phyloP scores from a whole-genome alignment of 768 basidiomycete species.

The Hygrophorus pudorinus region DNA sequence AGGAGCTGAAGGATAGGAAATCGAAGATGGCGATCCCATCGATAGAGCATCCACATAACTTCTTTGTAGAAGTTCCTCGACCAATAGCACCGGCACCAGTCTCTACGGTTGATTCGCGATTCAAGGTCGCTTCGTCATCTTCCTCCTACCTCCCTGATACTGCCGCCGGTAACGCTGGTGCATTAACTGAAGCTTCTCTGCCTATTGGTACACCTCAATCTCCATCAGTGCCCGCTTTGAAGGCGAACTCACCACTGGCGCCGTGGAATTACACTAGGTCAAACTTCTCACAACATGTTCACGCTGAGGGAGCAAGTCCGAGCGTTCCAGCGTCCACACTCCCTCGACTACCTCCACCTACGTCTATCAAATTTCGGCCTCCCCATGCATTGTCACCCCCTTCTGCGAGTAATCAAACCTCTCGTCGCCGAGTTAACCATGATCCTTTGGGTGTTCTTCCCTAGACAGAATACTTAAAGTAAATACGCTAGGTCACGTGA shows the following conservation, averaged over 20 bases:
- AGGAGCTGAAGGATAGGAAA: conserved; percentile 21
- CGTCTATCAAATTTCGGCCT: conserved; percentile 26
- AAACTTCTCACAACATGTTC: conserved; percentile 25
- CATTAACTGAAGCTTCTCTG: too few relatives aligned
- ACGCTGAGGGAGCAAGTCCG: too few relatives aligned
- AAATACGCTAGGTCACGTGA: conserved; percentile 1
- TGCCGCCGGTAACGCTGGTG: neutral
- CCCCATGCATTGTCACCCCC: conserved; percentile 14
- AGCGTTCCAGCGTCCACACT: conserved; percentile 31
- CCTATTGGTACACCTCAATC: neutral
- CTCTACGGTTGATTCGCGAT: conserved; percentile 28
- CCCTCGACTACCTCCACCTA: conserved; percentile 42
- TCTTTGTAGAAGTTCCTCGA: conserved; percentile 14
- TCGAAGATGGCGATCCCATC: conserved; percentile 1
- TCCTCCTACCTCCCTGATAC: neutral
- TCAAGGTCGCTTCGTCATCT: conserved; percentile 9
- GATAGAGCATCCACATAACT: conserved; percentile 6
- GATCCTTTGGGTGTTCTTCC: conserved; percentile 14
- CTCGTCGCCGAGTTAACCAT: conserved; percentile 7
- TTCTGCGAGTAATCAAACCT: conserved; percentile 20
- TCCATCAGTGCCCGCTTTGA: conserved; percentile 7
- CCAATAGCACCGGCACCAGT: conserved; percentile 25
- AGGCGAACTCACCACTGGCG: conserved; percentile 18
- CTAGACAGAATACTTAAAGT: neutral
- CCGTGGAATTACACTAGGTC: conserved; percentile 54